Percentiles rank a stretch among this genome's conserved stretches.
phyloP scores from a whole-genome alignment of 148 eudicot genomes.

The Spergularia marina region DNA sequence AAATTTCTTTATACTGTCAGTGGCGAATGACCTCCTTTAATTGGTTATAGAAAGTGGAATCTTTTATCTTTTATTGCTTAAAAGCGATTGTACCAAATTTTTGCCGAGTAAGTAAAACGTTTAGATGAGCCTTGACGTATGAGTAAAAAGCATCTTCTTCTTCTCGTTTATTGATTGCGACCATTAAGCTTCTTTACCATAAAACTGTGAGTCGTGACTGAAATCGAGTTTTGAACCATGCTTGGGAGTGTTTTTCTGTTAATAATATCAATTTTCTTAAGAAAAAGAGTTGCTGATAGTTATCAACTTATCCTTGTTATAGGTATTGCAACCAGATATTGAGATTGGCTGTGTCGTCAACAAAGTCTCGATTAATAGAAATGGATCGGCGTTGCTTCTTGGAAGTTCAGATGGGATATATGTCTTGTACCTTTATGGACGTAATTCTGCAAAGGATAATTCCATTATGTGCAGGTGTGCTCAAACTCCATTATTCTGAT shows the following conservation, averaged over 20 bases:
- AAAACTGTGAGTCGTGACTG: too few species aligned
- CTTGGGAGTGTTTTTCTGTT: neutral
- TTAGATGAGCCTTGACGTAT: too few species aligned
- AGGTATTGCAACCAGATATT: slow-evolving; percentile 73
- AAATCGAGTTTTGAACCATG: too few species aligned
- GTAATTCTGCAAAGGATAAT: slow-evolving; percentile 48
- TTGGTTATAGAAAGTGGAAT: too few species aligned
- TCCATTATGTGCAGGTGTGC: slow-evolving; percentile 73
- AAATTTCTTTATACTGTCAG: too few species aligned
- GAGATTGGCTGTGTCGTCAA: slow-evolving; percentile 53
- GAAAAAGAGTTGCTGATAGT: slow-evolving; percentile 14
- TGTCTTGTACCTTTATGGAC: slow-evolving; percentile 74
- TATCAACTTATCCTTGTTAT: slow-evolving; percentile 24
- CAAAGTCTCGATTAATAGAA: slow-evolving; percentile 66
- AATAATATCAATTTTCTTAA: neutral
- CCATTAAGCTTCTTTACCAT: neutral
- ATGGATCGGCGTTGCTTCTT: slow-evolving; percentile 79
- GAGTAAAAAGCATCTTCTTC: too few species aligned
- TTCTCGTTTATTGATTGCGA: too few species aligned
- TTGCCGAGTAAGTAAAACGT: too few species aligned
- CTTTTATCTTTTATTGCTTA: too few species aligned
- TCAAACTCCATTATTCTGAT: neutral
- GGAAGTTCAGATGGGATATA: slow-evolving; percentile 59
- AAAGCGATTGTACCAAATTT: too few species aligned
- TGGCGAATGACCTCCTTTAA: too few species aligned